A percentile compares a stretch with the other conserved stretches of the same genome.
These are phyloP conservation scores for Fomitopsis schrenkii DNA, from an alignment of 1,284 basidiomycete genomes.

Conservation along the genomic window DNA sequence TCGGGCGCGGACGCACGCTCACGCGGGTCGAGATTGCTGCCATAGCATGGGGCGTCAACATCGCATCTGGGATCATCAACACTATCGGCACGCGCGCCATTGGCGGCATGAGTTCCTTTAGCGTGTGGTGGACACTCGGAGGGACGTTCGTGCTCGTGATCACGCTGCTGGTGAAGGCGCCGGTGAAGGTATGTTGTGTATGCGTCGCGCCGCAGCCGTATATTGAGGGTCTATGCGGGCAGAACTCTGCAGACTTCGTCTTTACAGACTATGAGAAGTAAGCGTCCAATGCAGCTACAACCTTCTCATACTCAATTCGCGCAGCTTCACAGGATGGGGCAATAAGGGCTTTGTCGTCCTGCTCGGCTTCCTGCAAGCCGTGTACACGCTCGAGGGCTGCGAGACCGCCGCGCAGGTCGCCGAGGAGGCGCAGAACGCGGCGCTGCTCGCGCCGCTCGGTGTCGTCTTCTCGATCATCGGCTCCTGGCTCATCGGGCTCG, in stretches of 20 bases:
- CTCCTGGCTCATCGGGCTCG: slow-evolving; percentile 57
- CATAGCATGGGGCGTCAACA: slow-evolving; percentile 57
- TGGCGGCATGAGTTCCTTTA: slow-evolving; percentile 51
- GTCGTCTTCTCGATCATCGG: slow-evolving; percentile 54
- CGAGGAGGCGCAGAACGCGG: slow-evolving; percentile 54
- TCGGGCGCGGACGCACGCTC: slow-evolving; percentile 41
- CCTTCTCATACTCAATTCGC: neutral
- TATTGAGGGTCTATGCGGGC: neutral
- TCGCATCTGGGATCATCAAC: slow-evolving; percentile 48
- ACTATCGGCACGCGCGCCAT: slow-evolving; percentile 54
- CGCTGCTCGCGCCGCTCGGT: slow-evolving; percentile 52
- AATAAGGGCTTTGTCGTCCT: slow-evolving; percentile 54
- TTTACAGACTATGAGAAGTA: slow-evolving; percentile 59
- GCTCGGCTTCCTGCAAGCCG: slow-evolving; percentile 58
- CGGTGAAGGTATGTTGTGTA: slow-evolving; percentile 37
- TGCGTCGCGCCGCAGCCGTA: neutral
- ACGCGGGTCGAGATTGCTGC: slow-evolving; percentile 48
- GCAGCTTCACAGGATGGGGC: slow-evolving; percentile 53
- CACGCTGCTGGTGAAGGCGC: slow-evolving; percentile 51
- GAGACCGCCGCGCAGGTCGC: slow-evolving; percentile 62
- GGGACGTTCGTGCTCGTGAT: slow-evolving; percentile 57
- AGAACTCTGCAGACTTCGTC: slow-evolving; percentile 53
- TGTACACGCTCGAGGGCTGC: slow-evolving; percentile 61
- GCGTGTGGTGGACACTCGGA: slow-evolving; percentile 60
- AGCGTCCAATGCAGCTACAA: neutral